Evolutionary conservation across 805 yeast genomes (phyloP).

Genomic region (Torulaspora microellipsoides): DNA sequence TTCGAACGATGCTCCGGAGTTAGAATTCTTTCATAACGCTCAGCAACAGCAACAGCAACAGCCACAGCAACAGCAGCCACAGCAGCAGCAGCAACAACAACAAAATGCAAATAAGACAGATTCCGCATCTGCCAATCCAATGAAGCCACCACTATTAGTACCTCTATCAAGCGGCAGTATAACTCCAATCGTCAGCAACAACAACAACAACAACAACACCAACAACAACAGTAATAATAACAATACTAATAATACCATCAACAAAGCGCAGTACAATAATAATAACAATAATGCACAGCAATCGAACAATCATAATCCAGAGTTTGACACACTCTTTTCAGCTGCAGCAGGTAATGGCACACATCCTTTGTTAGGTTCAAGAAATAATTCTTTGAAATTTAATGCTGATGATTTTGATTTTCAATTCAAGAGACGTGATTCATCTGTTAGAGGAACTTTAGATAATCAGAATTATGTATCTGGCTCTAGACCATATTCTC

Average conservation of each 20-base stretch:
- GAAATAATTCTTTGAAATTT: conserved; percentile 32
- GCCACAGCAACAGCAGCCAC: conserved; percentile 2
- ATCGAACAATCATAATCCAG: background rate
- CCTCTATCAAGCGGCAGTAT: conserved; percentile 11
- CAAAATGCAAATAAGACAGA: conserved; percentile 7
- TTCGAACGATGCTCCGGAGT: conserved; percentile 22
- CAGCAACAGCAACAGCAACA: conserved; percentile 2
- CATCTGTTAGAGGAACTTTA: conserved; percentile 27
- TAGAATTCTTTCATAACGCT: conserved; percentile 19
- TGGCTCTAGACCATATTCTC: conserved; percentile 12
- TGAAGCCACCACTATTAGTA: conserved; percentile 27
- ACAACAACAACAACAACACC: conserved; percentile 1
- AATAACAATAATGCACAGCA: conserved; percentile 8
- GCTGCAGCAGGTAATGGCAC: conserved; percentile 6
- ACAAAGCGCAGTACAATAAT: background rate
- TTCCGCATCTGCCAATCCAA: conserved; percentile 8
- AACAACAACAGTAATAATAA: background rate
- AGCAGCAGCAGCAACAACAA: conserved; percentile 6
- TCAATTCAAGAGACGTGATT: conserved; percentile 31
- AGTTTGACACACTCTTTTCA: conserved; percentile 16
- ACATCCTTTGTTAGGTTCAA: conserved; percentile 17
- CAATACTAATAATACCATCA: background rate
- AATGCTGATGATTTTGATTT: conserved; percentile 32
- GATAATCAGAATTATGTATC: conserved; percentile 18
- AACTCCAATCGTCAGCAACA: conserved; percentile 4